Conservation (phyloP, 2,329 filamentous ascomycete species). For the Colletotrichum noveboracense region DNA sequence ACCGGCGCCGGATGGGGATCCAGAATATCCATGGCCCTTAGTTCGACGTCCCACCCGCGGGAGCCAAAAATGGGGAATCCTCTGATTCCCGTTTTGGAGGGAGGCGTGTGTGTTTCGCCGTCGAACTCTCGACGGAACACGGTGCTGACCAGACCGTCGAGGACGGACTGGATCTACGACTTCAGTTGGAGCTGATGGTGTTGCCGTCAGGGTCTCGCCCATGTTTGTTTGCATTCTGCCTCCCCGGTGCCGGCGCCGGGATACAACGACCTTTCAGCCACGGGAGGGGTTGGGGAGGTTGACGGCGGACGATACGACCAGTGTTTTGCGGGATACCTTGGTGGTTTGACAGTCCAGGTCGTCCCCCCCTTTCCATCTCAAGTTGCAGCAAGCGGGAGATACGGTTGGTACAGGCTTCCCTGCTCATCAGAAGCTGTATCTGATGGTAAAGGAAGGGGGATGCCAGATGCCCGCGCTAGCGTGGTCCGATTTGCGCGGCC, state of each 20-base stretch:
- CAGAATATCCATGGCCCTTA: background rate
- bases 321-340: background rate
- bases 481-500: background rate
- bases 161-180: background rate
- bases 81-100: background rate
- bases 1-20: background rate
- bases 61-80: background rate
- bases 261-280: background rate
- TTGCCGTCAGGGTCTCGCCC: background rate
- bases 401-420: background rate
- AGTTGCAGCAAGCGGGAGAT: background rate
- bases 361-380: background rate
- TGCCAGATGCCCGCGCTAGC: background rate
- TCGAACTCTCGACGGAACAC: background rate
- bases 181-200: background rate
- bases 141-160: background rate
- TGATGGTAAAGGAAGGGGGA: background rate
- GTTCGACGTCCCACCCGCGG: background rate
- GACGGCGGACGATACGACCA: background rate
- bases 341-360: background rate
- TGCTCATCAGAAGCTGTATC: background rate
- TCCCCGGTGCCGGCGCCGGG: background rate
- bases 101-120: slow-evolving; percentile 11
- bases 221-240: background rate
- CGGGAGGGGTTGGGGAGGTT: background rate